Evolutionary conservation across 352 stramenopile species (phyloP), one percentile per base, ranked within the genome.

Genomic region (Phytophthora pini): DNA sequence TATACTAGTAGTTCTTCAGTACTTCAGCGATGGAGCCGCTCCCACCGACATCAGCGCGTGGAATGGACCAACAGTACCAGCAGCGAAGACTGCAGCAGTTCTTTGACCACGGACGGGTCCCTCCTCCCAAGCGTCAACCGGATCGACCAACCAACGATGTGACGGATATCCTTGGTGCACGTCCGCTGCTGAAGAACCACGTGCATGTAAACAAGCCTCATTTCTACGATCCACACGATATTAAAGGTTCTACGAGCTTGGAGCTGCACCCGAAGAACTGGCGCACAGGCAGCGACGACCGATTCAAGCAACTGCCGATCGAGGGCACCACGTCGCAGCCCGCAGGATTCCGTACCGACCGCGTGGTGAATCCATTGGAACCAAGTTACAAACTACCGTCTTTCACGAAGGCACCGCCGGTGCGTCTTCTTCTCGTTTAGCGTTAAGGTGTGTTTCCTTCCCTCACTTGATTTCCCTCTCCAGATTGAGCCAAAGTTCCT

Each of bases 271-370:
- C 80, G 20, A 77, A 67, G 29, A 67, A 74, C 24, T 71, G 83
- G 27, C 72, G 69, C 27, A 65, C 78, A n/a, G 74, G 83, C 17
- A 68, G 67, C 27, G 78, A 90, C 41, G 76, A 83, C n/a, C 80
- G 74, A 40, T 92, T 88, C 69, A 82, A 81, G 65, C 81, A 92
- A 61, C 70, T 90, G 2, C 84, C 77, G 0, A 90, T 92, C 40
- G 81, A 92, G 52, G 81, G 81, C 27, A 77, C 79, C 11, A 80
- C 39, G 5, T 69, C 84, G 15, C 69, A 66, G 15, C 80, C 81
- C 6, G 61, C 76, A 26, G 81, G 81, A 0, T 92, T 93, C 56
- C 72, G 65, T 5, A 93, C 84, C 20, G 77, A 88, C n/a, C 80
- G 84, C 22, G 68, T 91, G 4, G 75, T 80, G 12, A 88, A 93